Conservation (phyloP, 805 yeast genomes). For the Yarrowia hollandica region DNA sequence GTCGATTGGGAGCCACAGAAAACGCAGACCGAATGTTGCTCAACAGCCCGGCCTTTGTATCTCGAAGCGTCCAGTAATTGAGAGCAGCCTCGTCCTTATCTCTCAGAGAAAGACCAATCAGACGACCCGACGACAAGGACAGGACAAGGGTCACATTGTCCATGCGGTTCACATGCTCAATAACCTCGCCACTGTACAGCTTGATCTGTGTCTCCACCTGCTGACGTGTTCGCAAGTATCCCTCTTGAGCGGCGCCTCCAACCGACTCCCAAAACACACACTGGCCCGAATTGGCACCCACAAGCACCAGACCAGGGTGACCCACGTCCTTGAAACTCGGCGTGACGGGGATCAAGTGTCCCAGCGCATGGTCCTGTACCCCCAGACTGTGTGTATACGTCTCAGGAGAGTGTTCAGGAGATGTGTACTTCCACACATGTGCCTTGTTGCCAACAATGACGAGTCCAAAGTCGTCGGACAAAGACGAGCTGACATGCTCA, state of each 20-base stretch:
- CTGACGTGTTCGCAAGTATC: slow-evolving; percentile 48
- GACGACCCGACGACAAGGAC: slow-evolving; percentile 16
- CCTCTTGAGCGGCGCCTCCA: not conserved
- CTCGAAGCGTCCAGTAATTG: slow-evolving; percentile 8
- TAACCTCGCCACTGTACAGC: slow-evolving; percentile 15
- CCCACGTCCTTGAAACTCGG: slow-evolving; percentile 65
- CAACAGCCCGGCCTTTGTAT: slow-evolving; percentile 11
- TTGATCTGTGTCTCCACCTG: slow-evolving; percentile 46
- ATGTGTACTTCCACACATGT: slow-evolving; percentile 66
- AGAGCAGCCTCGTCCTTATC: slow-evolving; percentile 17
- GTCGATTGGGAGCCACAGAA: not conserved
- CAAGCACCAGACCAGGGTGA: slow-evolving; percentile 64
- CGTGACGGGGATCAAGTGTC: slow-evolving; percentile 57
- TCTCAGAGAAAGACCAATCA: slow-evolving; percentile 1
- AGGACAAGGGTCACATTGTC: slow-evolving; percentile 3
- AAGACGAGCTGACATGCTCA: slow-evolving; percentile 43
- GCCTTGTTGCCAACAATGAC: slow-evolving; percentile 53
- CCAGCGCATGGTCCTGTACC: slow-evolving; percentile 37
- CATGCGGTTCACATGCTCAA: slow-evolving; percentile 20
- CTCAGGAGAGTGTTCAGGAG: slow-evolving; percentile 49
- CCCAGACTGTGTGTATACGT: slow-evolving; percentile 4
- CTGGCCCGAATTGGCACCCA: not conserved
- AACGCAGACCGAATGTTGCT: slow-evolving; percentile 22
- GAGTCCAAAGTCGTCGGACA: slow-evolving; percentile 51
- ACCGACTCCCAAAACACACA: slow-evolving; percentile 22